Conservation (phyloP, 169 alveolate genomes). For the Eimeria brunetti region DNA sequence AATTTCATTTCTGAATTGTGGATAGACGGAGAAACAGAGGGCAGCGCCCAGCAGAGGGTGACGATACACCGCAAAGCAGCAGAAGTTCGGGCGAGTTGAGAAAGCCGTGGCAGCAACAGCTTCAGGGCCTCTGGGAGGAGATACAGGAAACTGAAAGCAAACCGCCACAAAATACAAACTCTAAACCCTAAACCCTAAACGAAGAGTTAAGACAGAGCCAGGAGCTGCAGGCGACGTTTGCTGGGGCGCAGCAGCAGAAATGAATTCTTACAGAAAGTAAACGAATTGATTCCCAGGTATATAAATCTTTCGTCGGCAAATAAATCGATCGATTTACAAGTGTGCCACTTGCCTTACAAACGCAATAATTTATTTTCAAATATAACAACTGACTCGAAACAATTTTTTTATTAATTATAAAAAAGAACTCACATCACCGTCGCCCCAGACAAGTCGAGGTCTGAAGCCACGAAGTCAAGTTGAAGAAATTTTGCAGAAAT, state of each 20-base stretch:
- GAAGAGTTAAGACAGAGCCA: background rate
- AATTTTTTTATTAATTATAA: no score
- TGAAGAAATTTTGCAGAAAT: conserved; percentile 9
- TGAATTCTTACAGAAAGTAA: no score
- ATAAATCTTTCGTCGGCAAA: no score
- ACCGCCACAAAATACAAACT: background rate
- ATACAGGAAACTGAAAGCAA: conserved; percentile 19
- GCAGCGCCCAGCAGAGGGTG: conserved; percentile 29
- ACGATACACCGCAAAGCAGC: conserved; percentile 19
- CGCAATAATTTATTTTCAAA: background rate
- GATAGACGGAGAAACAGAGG: background rate
- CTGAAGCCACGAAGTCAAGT: conserved; percentile 4
- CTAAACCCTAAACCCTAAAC: background rate
- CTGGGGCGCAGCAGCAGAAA: background rate
- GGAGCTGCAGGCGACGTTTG: background rate
- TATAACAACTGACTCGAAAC: background rate
- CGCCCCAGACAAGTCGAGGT: conserved; percentile 11
- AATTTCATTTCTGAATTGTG: background rate
- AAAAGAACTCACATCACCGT: conserved; percentile 18
- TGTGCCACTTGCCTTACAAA: background rate
- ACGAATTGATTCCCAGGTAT: background rate
- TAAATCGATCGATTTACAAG: no score
- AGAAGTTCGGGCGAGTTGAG: background rate
- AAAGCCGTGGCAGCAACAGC: conserved; percentile 7
- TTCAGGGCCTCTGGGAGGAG: conserved; percentile 61